Conservation (phyloP, 768 basidiomycete genomes). For the Panellus pusillus region DNA sequence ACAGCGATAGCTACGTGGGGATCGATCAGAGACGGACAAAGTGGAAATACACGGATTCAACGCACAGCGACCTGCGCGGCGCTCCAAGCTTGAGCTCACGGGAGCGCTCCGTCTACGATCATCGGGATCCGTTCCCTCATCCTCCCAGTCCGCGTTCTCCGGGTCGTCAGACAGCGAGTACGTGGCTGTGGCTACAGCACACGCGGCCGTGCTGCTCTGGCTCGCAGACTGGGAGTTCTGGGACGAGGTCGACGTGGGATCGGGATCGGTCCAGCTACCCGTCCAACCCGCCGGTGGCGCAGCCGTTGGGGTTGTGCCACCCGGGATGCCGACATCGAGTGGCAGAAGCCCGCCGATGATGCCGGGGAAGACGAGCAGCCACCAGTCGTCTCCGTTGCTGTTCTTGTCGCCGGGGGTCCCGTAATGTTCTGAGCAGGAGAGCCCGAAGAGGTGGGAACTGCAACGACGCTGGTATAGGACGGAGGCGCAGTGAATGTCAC, state of each 20-base stretch:
- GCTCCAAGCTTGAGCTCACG: background rate
- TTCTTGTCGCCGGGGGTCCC: slow-evolving; percentile 1
- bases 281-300: background rate
- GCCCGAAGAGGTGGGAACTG: background rate
- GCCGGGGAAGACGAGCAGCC: background rate
- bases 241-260: background rate
- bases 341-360: slow-evolving; percentile 1
- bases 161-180: slow-evolving; percentile 1
- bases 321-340: slow-evolving; percentile 1
- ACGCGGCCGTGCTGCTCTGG: background rate
- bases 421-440: background rate
- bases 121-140: slow-evolving; percentile 1
- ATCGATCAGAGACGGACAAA: background rate
- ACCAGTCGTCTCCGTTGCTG: slow-evolving; percentile 1
- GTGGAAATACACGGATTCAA: background rate
- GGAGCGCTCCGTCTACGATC: background rate
- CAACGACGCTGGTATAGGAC: background rate
- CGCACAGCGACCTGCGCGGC: background rate
- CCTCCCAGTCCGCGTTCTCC: slow-evolving; percentile 2
- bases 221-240: background rate
- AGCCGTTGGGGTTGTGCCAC: background rate
- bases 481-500: slow-evolving; percentile 7
- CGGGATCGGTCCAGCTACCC: background rate
- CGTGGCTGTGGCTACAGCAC: background rate
- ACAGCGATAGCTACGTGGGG: background rate